These are phyloP conservation scores for Xylaria grammica DNA, from an alignment of 495 filamentous ascomycete genomes.

Conservation along the genomic window DNA sequence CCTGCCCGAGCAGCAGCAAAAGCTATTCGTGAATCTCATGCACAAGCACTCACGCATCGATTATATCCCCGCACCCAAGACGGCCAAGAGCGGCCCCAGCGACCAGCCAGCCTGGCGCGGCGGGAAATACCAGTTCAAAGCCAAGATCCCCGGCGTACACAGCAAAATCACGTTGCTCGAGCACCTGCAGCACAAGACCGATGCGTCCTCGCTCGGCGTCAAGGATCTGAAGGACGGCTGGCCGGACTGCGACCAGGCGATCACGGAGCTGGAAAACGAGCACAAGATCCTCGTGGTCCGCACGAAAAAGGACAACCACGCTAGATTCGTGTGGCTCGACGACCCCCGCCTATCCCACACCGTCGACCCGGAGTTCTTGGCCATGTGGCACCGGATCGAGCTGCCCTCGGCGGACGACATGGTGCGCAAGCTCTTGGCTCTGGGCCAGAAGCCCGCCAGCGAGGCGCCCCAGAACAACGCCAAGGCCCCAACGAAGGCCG, in stretches of 20 bases:
- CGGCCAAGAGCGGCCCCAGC: conserved; percentile 41
- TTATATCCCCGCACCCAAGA: conserved; percentile 65
- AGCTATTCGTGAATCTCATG: conserved; percentile 52
- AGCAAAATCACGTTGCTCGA: conserved; percentile 74
- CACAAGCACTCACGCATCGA: conserved; percentile 70
- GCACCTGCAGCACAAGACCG: conserved; percentile 78
- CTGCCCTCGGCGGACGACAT: conserved; percentile 78
- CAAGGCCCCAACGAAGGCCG: conserved; percentile 62
- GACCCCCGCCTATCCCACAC: conserved; percentile 74
- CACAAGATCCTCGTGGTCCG: conserved; percentile 82
- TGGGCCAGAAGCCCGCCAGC: conserved; percentile 78
- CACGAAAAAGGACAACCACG: conserved; percentile 89
- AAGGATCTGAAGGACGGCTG: conserved; percentile 95
- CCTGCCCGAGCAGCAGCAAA: conserved; percentile 46
- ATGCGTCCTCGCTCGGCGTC: conserved; percentile 79
- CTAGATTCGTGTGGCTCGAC: conserved; percentile 87
- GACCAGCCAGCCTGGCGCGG: conserved; percentile 50
- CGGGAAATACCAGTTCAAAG: conserved; percentile 78
- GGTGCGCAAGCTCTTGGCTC: conserved; percentile 71
- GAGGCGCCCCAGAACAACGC: conserved; percentile 70
- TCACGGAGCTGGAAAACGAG: conserved; percentile 76
- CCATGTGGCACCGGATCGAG: conserved; percentile 80
- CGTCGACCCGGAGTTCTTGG: conserved; percentile 81
- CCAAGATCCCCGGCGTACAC: conserved; percentile 77
- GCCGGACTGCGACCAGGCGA: conserved; percentile 77